Evolutionary conservation across 140 eudicot genomes (phyloP).

Genomic region (Flaveria floridana): DNA sequence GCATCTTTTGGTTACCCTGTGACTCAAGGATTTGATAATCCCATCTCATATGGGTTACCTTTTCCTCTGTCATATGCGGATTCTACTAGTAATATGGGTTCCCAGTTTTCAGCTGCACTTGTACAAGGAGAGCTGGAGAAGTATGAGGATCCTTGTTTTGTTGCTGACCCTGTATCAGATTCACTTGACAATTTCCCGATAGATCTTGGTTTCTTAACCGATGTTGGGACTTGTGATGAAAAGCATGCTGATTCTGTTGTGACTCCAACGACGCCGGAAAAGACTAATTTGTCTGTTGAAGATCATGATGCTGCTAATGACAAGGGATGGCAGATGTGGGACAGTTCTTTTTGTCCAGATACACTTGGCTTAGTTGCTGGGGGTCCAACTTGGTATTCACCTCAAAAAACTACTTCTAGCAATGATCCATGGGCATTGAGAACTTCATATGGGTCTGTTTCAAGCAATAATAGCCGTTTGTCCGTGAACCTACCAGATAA

Average conservation of each 20-base stretch:
- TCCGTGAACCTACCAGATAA: slow-evolving; percentile 35
- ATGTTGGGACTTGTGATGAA: slow-evolving; percentile 48
- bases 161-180: slow-evolving; percentile 78
- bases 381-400: slow-evolving; percentile 51
- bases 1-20: slow-evolving; percentile 28
- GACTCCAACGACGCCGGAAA: slow-evolving; percentile 39
- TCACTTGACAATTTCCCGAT: slow-evolving; percentile 67
- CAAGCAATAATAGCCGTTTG: slow-evolving; percentile 35
- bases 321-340: slow-evolving; percentile 87
- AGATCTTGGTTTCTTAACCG: slow-evolving; percentile 62
- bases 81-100: slow-evolving; percentile 34
- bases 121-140: slow-evolving; percentile 56
- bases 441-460: slow-evolving; percentile 40
- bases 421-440: slow-evolving; percentile 62
- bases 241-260: slow-evolving; percentile 43
- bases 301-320: slow-evolving; percentile 32
- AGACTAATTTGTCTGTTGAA: slow-evolving; percentile 25
- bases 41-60: slow-evolving; percentile 56
- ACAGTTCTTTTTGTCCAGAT: slow-evolving; percentile 63
- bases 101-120: slow-evolving; percentile 38
- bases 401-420: slow-evolving; percentile 42
- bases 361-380: slow-evolving; percentile 55
- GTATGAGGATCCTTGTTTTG: slow-evolving; percentile 81
- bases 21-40: slow-evolving; percentile 51
- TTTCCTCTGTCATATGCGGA: slow-evolving; percentile 35